Conservation (phyloP, 306 rosid species). For the Cucumis melo region DNA sequence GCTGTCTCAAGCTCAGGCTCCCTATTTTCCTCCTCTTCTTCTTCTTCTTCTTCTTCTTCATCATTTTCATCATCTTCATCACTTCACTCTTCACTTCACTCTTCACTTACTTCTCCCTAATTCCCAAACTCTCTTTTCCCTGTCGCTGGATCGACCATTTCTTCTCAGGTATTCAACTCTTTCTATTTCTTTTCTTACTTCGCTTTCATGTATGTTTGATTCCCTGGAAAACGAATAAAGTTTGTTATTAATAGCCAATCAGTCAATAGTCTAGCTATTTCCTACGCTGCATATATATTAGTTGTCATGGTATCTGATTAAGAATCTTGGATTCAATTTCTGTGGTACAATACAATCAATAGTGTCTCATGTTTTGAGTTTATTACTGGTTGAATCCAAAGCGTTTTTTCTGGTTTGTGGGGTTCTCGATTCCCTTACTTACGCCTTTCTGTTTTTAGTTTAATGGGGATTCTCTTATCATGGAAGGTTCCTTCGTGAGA, state of each 20-base stretch:
- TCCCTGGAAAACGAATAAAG: neutral
- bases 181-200: neutral
- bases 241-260: neutral
- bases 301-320: neutral
- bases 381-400: neutral
- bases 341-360: neutral
- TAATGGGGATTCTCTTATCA: neutral
- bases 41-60: neutral
- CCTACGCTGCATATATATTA: neutral
- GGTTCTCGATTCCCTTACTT: neutral
- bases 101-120: neutral
- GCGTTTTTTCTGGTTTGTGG: neutral
- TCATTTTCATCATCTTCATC: neutral
- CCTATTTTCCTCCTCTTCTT: neutral
- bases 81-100: neutral
- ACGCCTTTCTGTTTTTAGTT: neutral
- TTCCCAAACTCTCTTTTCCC: neutral
- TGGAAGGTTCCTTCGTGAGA: neutral
- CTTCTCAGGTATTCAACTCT: conserved; percentile 1
- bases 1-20: neutral
- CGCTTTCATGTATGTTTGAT: neutral
- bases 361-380: neutral
- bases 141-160: neutral
- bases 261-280: neutral
- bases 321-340: neutral